These are phyloP conservation scores for Epichloe sylvatica DNA, from an alignment of 2,329 filamentous ascomycete genomes.

Conservation along the genomic window DNA sequence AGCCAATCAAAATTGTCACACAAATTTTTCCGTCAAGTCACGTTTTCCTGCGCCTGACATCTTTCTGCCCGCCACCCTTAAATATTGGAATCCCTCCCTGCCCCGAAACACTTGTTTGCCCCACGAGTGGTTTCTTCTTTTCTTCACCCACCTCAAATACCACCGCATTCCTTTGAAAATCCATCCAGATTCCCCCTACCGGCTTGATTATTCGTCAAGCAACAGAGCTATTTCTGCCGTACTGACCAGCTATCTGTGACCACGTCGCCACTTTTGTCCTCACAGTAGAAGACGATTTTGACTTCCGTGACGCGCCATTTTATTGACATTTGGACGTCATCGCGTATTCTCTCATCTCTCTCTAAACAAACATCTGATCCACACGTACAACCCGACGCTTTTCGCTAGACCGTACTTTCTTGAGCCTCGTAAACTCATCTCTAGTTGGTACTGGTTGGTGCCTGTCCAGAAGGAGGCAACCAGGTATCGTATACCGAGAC, in stretches of 20 bases:
- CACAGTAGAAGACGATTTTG: slow-evolving; percentile 11
- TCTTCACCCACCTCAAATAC: not conserved
- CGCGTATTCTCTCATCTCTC: slow-evolving; percentile 8
- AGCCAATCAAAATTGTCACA: not conserved
- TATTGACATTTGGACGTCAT: slow-evolving; percentile 4
- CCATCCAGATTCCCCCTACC: not conserved
- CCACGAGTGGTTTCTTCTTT: not conserved
- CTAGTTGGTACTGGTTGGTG: not conserved
- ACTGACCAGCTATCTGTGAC: slow-evolving; percentile 7
- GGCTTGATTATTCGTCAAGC: slow-evolving; percentile 1
- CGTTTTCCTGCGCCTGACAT: slow-evolving; percentile 3
- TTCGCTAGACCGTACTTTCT: slow-evolving; percentile 2
- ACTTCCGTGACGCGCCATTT: slow-evolving; percentile 5
- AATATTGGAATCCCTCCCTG: not conserved
- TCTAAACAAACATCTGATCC: not conserved
- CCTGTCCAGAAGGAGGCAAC: not conserved
- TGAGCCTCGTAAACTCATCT: slow-evolving; percentile 5
- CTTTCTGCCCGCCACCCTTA: slow-evolving; percentile 1
- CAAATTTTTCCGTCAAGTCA: not conserved
- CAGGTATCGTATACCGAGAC: not conserved
- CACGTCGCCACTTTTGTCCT: slow-evolving; percentile 6
- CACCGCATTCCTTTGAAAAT: not conserved
- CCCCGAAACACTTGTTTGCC: not conserved
- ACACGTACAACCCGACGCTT: slow-evolving; percentile 5
- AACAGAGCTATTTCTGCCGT: not conserved